phyloP scores from a whole-genome alignment of 805 yeast genomes.

The Starmerella sirachaensis region DNA sequence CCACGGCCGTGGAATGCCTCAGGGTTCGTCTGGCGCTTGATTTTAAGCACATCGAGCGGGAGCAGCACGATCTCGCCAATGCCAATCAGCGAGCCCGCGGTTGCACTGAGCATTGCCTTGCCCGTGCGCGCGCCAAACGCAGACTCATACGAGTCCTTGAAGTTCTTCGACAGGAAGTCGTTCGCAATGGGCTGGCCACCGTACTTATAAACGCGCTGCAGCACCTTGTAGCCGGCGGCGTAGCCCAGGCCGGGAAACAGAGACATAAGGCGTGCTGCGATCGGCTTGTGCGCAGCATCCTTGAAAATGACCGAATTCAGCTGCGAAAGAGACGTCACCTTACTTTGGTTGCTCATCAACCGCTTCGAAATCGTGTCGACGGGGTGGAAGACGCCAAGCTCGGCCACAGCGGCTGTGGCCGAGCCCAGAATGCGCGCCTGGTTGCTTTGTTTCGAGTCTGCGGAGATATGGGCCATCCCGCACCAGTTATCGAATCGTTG shows the following conservation, averaged over 20 bases:
- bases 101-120: constrained; percentile 90
- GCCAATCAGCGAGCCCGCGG: constrained; percentile 95
- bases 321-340: constrained; percentile 51
- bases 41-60: constrained; percentile 92
- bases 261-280: constrained; percentile 61
- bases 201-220: constrained; percentile 95
- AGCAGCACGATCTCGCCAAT: constrained; percentile 88
- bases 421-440: constrained; percentile 87
- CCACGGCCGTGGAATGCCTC: constrained; percentile 99
- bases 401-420: constrained; percentile 97
- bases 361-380: constrained; percentile 94
- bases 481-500: neutral
- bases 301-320: constrained; percentile 80
- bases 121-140: constrained; percentile 89
- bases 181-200: constrained; percentile 99
- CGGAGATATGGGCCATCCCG: constrained; percentile 23
- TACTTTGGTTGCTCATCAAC: constrained; percentile 75
- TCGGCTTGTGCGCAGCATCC: constrained; percentile 60
- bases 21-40: constrained; percentile 99
- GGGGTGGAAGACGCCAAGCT: constrained; percentile 95
- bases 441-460: constrained; percentile 73
- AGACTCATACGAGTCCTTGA: constrained; percentile 55
- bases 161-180: constrained; percentile 72
- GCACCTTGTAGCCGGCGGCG: constrained; percentile 91
- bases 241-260: constrained; percentile 96